Evolutionary conservation across 306 rosid genomes (phyloP).

Genomic region (Prinsepia uniflora): DNA sequence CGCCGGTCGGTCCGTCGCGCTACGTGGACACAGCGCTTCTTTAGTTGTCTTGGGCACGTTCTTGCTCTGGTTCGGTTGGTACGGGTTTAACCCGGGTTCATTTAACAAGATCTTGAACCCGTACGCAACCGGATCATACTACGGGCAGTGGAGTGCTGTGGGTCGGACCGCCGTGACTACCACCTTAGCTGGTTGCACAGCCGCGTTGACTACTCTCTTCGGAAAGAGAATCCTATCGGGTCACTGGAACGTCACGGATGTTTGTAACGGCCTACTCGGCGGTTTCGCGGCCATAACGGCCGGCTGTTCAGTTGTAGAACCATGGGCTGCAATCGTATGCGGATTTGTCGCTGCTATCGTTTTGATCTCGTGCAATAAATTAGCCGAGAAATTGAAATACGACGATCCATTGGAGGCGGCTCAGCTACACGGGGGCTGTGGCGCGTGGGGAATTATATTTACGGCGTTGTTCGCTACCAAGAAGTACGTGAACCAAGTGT

Average conservation of each 20-base stretch:
- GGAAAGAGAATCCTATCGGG: slow-evolving; percentile 60
- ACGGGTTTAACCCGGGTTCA: slow-evolving; percentile 81
- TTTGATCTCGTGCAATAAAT: slow-evolving; percentile 47
- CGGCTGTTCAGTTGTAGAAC: slow-evolving; percentile 73
- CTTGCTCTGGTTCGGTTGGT: slow-evolving; percentile 84
- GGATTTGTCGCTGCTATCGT: slow-evolving; percentile 75
- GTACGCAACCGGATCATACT: slow-evolving; percentile 30
- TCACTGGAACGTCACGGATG: slow-evolving; percentile 76
- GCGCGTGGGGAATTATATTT: slow-evolving; percentile 74
- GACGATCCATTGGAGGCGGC: slow-evolving; percentile 83
- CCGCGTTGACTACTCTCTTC: slow-evolving; percentile 63
- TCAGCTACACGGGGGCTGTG: slow-evolving; percentile 80
- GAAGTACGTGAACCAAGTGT: slow-evolving; percentile 52
- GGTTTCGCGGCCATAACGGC: slow-evolving; percentile 79
- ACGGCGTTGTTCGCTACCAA: slow-evolving; percentile 57
- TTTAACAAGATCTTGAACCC: slow-evolving; percentile 47
- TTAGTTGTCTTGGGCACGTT: slow-evolving; percentile 68
- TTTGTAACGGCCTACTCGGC: slow-evolving; percentile 70
- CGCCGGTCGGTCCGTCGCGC: slow-evolving; percentile 51
- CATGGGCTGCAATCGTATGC: slow-evolving; percentile 72
- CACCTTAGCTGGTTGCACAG: slow-evolving; percentile 68
- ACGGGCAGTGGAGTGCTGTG: slow-evolving; percentile 84
- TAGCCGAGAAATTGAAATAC: slow-evolving; percentile 43
- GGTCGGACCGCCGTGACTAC: slow-evolving; percentile 84
- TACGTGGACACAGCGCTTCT: slow-evolving; percentile 67